Percentiles rank a stretch among this genome's conserved stretches.
These are phyloP conservation scores for Xerocomus minutiporus DNA, from an alignment of 1,284 basidiomycete species.

Conservation along the genomic window DNA sequence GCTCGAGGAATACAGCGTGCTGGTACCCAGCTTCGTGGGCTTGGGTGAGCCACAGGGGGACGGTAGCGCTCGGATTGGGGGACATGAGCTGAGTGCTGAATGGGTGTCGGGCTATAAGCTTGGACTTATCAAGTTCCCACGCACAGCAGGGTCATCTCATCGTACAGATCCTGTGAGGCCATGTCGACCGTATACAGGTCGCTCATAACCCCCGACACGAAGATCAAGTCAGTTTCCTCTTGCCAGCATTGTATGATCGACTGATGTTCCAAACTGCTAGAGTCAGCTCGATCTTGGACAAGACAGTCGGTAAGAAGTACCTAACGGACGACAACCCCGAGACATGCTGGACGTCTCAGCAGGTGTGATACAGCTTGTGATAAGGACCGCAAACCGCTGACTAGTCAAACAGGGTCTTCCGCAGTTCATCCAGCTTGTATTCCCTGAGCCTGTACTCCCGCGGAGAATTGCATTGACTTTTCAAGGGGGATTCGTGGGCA, in stretches of 20 bases:
- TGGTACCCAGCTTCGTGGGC: slow-evolving; percentile 15
- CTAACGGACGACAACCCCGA: slow-evolving; percentile 68
- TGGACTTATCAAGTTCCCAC: slow-evolving; percentile 14
- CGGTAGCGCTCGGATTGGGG: background rate
- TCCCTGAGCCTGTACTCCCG: slow-evolving; percentile 50
- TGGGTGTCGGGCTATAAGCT: background rate
- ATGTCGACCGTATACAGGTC: slow-evolving; percentile 20
- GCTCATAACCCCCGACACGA: slow-evolving; percentile 36
- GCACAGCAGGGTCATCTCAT: slow-evolving; percentile 5
- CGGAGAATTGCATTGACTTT: slow-evolving; percentile 61
- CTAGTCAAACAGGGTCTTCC: slow-evolving; percentile 54
- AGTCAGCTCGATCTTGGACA: slow-evolving; percentile 82
- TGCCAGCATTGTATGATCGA: background rate
- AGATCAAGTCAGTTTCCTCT: slow-evolving; percentile 43
- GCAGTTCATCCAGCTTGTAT: slow-evolving; percentile 65
- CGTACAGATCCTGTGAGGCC: slow-evolving; percentile 8
- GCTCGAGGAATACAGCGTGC: slow-evolving; percentile 9
- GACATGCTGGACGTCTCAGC: slow-evolving; percentile 81
- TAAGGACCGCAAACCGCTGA: slow-evolving; percentile 6
- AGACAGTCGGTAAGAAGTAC: slow-evolving; percentile 65
- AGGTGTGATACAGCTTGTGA: slow-evolving; percentile 40
- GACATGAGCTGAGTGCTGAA: slow-evolving; percentile 10
- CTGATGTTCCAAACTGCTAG: slow-evolving; percentile 35
- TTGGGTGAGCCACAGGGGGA: slow-evolving; percentile 20
- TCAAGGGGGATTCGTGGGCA: slow-evolving; percentile 80